Percentiles rank a stretch among this genome's conserved stretches.
These are phyloP conservation scores for Fusarium musae DNA, from an alignment of 2,329 filamentous ascomycete genomes.

Conservation along the genomic window DNA sequence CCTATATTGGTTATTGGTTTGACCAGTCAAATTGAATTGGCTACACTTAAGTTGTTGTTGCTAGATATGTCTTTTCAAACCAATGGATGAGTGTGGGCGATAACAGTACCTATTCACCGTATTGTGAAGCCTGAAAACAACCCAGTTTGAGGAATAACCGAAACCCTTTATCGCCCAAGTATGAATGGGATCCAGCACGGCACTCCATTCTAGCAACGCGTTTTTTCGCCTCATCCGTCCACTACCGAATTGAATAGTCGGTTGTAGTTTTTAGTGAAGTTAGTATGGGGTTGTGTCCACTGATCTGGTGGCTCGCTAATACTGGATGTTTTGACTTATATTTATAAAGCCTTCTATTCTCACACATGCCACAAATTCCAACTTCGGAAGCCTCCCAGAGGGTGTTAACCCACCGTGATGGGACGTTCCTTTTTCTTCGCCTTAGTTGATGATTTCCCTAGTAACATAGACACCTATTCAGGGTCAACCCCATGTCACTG, in stretches of 20 bases:
- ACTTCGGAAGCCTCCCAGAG: neutral
- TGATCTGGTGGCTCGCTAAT: neutral
- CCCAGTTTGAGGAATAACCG: neutral
- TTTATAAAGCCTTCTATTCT: neutral
- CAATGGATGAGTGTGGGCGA: neutral
- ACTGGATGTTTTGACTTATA: neutral
- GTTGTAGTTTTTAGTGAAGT: neutral
- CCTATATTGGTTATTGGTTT: neutral
- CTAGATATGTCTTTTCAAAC: neutral
- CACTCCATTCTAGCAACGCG: neutral
- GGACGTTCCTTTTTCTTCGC: slow-evolving; percentile 8
- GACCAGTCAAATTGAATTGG: neutral
- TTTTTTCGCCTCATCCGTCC: neutral
- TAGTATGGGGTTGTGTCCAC: neutral
- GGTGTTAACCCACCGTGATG: neutral
- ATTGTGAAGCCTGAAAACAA: neutral
- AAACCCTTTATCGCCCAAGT: neutral
- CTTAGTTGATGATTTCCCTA: neutral
- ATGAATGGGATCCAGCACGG: neutral
- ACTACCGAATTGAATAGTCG: neutral
- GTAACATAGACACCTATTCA: neutral
- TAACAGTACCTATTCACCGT: neutral
- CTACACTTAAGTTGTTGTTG: neutral
- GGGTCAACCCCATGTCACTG: neutral
- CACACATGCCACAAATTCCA: neutral